Conservation (phyloP, 805 yeast genomes). For the Lipomyces lipofer region DNA sequence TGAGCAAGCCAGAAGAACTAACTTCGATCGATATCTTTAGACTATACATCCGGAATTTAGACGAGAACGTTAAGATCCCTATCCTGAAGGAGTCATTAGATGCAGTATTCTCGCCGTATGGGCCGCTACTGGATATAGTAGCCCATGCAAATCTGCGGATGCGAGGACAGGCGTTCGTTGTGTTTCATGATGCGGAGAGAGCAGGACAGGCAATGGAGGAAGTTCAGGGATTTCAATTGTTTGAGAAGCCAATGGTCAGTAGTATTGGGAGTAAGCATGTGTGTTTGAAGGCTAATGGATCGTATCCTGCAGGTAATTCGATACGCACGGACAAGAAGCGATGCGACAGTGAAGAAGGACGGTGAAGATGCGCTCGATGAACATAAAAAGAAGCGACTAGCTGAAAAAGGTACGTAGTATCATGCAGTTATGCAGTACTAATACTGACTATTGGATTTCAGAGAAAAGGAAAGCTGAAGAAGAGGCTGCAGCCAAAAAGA, state of each 20-base stretch:
- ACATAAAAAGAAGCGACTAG: conserved; percentile 28
- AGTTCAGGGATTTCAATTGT: conserved; percentile 40
- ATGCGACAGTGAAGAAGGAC: conserved; percentile 36
- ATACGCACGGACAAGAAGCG: conserved; percentile 50
- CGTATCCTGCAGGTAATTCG: conserved; percentile 39
- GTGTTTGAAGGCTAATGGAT: neutral
- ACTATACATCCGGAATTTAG: conserved; percentile 68
- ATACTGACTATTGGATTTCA: too few species aligned
- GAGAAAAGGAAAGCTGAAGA: conserved; percentile 21
- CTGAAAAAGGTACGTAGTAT: conserved; percentile 21
- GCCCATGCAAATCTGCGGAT: conserved; percentile 62
- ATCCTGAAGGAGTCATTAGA: conserved; percentile 50
- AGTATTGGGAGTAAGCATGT: too few species aligned
- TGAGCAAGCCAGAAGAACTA: too few species aligned
- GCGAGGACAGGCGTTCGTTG: conserved; percentile 82
- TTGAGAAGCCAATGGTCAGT: conserved; percentile 49
- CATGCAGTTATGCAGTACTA: neutral
- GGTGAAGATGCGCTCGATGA: conserved; percentile 34
- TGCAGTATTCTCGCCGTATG: conserved; percentile 48
- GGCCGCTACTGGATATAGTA: conserved; percentile 51
- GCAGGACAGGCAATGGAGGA: conserved; percentile 51
- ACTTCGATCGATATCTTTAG: too few species aligned
- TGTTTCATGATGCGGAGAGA: conserved; percentile 47
- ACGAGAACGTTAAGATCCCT: conserved; percentile 62
- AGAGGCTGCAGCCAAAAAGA: conserved; percentile 26